These are phyloP conservation scores for Xylaria sp. DNA, from an alignment of 2,329 filamentous ascomycete species.

Conservation along the genomic window DNA sequence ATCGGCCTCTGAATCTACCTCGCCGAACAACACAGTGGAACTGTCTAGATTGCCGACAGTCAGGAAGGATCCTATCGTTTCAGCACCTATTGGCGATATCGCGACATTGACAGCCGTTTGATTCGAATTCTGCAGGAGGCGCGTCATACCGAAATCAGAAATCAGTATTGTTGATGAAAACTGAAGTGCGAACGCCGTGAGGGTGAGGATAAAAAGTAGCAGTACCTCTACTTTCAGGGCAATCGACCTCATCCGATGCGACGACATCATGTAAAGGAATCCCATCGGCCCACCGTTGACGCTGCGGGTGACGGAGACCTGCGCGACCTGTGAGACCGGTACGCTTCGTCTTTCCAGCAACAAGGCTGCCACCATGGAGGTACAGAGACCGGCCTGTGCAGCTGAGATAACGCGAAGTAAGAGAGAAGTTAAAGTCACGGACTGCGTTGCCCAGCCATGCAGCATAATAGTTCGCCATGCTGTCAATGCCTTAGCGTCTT, in stretches of 20 bases:
- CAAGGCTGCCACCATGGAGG: constrained; percentile 24
- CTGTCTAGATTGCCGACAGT: background rate
- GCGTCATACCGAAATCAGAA: constrained; percentile 17
- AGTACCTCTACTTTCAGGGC: background rate
- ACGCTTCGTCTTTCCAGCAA: constrained; percentile 8
- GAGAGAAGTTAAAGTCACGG: constrained; percentile 24
- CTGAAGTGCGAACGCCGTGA: constrained; percentile 6
- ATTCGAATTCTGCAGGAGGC: constrained; percentile 1
- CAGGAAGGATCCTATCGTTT: background rate
- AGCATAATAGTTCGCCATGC: constrained; percentile 26
- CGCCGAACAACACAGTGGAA: constrained; percentile 5
- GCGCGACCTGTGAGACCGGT: constrained; percentile 4
- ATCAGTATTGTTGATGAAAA: constrained; percentile 32
- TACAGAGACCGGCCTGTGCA: constrained; percentile 21
- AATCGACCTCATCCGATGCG: background rate
- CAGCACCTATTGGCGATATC: background rate
- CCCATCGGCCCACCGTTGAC: background rate
- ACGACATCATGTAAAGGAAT: background rate
- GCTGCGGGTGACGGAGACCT: constrained; percentile 12
- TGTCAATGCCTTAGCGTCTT: no score
- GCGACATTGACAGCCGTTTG: constrained; percentile 1
- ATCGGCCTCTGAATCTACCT: background rate
- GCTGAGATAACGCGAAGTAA: background rate
- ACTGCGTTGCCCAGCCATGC: constrained; percentile 14
- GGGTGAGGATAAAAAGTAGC: constrained; percentile 14